phyloP scores from a whole-genome alignment of 1,284 basidiomycete species.

The Cryptococcus depauperatus region DNA sequence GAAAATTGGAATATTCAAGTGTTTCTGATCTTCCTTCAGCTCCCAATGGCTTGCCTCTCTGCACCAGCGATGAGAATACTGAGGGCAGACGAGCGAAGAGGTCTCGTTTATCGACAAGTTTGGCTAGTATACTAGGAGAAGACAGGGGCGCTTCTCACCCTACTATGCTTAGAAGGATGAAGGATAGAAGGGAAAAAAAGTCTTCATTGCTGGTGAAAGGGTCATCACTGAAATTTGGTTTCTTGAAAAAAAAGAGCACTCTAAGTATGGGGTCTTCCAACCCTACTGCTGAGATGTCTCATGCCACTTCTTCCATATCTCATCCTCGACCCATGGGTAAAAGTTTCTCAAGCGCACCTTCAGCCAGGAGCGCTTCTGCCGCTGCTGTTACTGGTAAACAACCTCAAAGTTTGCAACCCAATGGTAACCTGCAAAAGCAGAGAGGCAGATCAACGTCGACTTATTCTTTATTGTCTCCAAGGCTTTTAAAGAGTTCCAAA shows the following conservation, averaged over 20 bases:
- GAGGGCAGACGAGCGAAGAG: slow-evolving; percentile 22
- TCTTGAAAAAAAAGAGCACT: slow-evolving; percentile 1
- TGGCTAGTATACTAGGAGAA: slow-evolving; percentile 22
- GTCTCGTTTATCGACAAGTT: slow-evolving; percentile 20
- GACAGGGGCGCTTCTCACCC: slow-evolving; percentile 8
- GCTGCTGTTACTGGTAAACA: not conserved
- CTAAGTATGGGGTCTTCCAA: not conserved
- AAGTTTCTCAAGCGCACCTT: slow-evolving; percentile 3
- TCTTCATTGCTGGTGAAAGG: slow-evolving; percentile 19
- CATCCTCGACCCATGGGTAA: not conserved
- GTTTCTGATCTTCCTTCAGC: slow-evolving; percentile 19
- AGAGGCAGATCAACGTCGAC: slow-evolving; percentile 10
- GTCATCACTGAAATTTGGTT: slow-evolving; percentile 5
- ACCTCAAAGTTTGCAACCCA: not conserved
- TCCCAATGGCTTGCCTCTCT: slow-evolving; percentile 25
- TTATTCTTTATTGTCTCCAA: slow-evolving; percentile 13
- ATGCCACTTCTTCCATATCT: not conserved
- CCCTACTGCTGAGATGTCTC: slow-evolving; percentile 1
- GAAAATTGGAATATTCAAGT: slow-evolving; percentile 14
- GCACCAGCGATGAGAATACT: slow-evolving; percentile 7
- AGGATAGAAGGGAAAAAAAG: slow-evolving; percentile 13
- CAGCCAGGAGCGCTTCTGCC: not conserved
- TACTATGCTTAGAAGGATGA: slow-evolving; percentile 9
- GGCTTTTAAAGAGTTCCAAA: slow-evolving; percentile 7
- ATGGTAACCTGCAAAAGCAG: slow-evolving; percentile 5